Base-by-base conservation (phyloP, 805 yeast species). In the Geotrichum ghanense region DNA sequence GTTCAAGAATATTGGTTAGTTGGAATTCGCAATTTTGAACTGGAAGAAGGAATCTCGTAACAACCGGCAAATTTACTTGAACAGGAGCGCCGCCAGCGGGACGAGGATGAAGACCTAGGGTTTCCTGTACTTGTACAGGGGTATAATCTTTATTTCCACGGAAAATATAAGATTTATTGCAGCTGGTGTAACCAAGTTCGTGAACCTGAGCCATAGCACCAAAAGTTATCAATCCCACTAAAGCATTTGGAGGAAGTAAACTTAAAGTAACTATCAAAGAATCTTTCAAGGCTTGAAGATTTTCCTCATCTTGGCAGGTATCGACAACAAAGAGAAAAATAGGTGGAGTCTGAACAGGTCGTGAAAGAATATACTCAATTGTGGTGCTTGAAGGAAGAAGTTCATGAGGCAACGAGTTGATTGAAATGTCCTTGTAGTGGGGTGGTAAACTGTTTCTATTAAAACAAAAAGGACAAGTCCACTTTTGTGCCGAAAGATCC, bases 201-300 rank as follows among this genome's bases (percentile, higher is more conserved):
- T 88, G 94, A 43, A 89, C 82, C 58, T 84, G 86, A 44, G 89
- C 90, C 67, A 83, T 85, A 20, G 92, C 83, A 46, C 95, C 97
- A 59, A 68, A 85, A n/a, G 96, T 84, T 58, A 89, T 77, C 57
- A 89, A 72, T 35, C 96, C 95, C 48, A 89, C 77, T 45, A 88
- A 70, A 1, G 95, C 83, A 57, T 89, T 86, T 42, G 92, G 90
- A n/a, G 97, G 97, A 56, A 89, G 74, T 53, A 85, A 67, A 45
- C 84, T 75, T 52, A 89, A 71, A 1, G 94, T 79, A 47, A 83
- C 74, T 43, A 85, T 75, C 57, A 88, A 70, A 19, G 90, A 73
- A 54, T 87, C 95, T 59, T 84, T 88, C 63, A 89, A 72, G 1
- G 94, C 84, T 59, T 79, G 76, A 57, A 89, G 70, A 59, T 85